phyloP scores from a whole-genome alignment of 805 yeast species.

The Ogataea neopini region DNA sequence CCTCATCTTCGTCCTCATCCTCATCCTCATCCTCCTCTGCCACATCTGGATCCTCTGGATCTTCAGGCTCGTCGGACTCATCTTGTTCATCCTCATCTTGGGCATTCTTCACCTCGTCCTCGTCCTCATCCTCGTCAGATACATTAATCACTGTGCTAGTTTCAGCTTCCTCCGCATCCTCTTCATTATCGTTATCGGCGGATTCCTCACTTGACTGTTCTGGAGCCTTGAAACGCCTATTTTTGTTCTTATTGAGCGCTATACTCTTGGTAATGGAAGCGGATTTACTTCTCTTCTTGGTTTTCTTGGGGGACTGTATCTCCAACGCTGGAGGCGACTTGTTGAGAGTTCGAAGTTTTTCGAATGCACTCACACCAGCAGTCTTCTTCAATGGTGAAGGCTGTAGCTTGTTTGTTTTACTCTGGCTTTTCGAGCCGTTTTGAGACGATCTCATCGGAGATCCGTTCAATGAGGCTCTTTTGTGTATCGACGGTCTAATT shows the following conservation, averaged over 20 bases:
- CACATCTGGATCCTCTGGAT: conserved; percentile 6
- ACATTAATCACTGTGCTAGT: conserved; percentile 3
- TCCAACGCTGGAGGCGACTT: conserved; percentile 7
- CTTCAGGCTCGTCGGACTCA: conserved; percentile 13
- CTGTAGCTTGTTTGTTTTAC: conserved; percentile 10
- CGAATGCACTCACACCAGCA: conserved; percentile 18
- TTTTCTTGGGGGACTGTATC: conserved; percentile 1
- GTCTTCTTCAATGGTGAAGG: conserved; percentile 27
- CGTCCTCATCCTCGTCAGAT: conserved; percentile 17
- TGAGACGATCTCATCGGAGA: conserved; percentile 19
- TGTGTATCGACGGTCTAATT: conserved; percentile 23
- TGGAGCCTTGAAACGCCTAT: conserved; percentile 14
- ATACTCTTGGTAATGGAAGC: conserved; percentile 32
- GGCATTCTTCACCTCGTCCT: conserved; percentile 1
- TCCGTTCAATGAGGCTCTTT: conserved; percentile 20
- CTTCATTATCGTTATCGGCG: conserved; percentile 3
- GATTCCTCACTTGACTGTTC: conserved; percentile 11
- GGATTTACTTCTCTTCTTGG: conserved; percentile 7
- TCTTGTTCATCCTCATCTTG: conserved; percentile 3
- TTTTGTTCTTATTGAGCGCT: conserved; percentile 27
- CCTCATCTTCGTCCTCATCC: conserved; percentile 6
- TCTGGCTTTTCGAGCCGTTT: conserved; percentile 1
- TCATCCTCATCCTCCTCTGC: conserved; percentile 9
- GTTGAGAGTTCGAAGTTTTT: conserved; percentile 10
- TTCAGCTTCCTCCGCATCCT: conserved; percentile 3